Base-by-base conservation (phyloP, 495 filamentous ascomycete species). In the Halenospora varia region DNA sequence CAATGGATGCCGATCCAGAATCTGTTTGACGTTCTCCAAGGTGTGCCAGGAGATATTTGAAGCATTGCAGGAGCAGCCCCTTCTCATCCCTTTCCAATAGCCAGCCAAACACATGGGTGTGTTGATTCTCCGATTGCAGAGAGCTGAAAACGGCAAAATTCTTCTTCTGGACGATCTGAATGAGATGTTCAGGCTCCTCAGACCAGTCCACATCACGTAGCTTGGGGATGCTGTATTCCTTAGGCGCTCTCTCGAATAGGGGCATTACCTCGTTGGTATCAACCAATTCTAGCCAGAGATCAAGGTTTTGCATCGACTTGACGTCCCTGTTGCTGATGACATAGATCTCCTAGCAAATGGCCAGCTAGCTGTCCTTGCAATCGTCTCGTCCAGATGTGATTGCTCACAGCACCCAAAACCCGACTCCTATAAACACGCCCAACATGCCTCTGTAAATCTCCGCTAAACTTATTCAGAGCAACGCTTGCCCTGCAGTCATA, bases 321-420 rank as follows among this genome's bases (percentile, higher is more conserved):
- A 72, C 58, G 52, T 81, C 78, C 56, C 74, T 64, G 59, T 81
- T 81, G 55, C 72, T 79, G 51, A 80, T 81, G 9, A 79, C 73
- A 53, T 80, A 80, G 1, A 80, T 68, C 60, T 80, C 78, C 75
- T 76, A 46, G 23, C 17, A 19, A 41, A 19, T 25, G 20, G 15
- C 51, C 25, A 19, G 10, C 10, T 8, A 49, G 9, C 9, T 24
- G 8, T 23, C 63, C 41, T 19, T 57, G 39, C 18, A 18, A 56
- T n/a, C n/a, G n/a, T n/a, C n/a, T n/a, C n/a, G n/a, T n/a, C 39
- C 10, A 49, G 29, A 13, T 26, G 6, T 25, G 24, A 9, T 46
- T 17, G 60, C 71, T 64, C 62, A 74, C 73, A 13, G 75, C 77
- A 6, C 55, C 73, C 0, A 68, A 51, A 19, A 80, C 64, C 10